Evolutionary conservation across 108 stramenopile genomes (phyloP), one percentile per base, ranked within the genome.

Genomic region (Epipyxis sp.): DNA sequence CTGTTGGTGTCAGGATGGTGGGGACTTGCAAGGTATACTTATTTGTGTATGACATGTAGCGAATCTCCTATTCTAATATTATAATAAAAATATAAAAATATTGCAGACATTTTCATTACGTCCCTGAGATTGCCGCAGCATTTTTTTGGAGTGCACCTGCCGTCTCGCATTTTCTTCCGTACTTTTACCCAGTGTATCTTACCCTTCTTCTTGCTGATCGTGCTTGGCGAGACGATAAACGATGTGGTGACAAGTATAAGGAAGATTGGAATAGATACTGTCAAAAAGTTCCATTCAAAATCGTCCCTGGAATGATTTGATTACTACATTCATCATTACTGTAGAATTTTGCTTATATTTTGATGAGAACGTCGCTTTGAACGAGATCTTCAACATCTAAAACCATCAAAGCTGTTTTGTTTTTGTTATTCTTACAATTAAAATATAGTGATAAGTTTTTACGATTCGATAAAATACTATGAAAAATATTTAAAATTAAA

Each of bases 91-190:
- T n/a, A n/a, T n/a, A n/a, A n/a, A n/a, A n/a, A n/a, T n/a, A n/a
- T n/a, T n/a, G n/a, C 39, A 89, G 97, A 76, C 97, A 99, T 83
- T 95, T 98, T 85, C 96, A 98, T 81, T 99, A 99, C 88, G 85
- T 97, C 57, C 88, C 88, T 54, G 97, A 98, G 84, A 83, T 99
- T 79, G 59, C 87, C 77, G 94, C 95, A 2, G 87, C 93, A 1
- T 90, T 93, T 71, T 91, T 87, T 72, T 99, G 98, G 98, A 88
- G 89, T 54, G 76, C 92, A 0, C 95, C 94, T 34, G 78, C 90
- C 35, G 74, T 83, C 13, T 86, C 90, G 59, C 79, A 79, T 27
- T 77, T 83, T 40, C 67, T 95, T 39, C 91, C 93, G 25, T 92
- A 90, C 84, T 92, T 97, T 82, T 99, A 99, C 82, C 91, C 90